A percentile compares a stretch with the other conserved stretches of the same genome.
These are phyloP conservation scores for Zoysia japonica DNA, from an alignment of 176 grass and related monocot species.

Conservation along the genomic window DNA sequence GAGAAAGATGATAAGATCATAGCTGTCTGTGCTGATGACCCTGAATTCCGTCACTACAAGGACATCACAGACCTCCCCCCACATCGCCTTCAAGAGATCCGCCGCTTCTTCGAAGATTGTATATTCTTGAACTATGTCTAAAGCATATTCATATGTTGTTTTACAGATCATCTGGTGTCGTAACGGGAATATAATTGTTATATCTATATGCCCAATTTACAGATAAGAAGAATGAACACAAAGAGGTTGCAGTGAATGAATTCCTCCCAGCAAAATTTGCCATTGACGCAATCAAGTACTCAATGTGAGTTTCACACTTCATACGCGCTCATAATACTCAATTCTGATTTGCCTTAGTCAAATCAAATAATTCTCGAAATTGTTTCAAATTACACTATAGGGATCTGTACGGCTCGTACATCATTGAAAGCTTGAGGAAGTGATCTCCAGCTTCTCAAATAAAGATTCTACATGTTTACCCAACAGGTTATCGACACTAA, in stretches of 20 bases:
- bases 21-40: conserved; percentile 99
- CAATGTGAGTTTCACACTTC: conserved; percentile 69
- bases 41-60: conserved; percentile 82
- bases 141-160: conserved; percentile 33
- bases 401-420: conserved; percentile 85
- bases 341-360: neutral
- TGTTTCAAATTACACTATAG: conserved; percentile 39
- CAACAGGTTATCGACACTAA: neutral
- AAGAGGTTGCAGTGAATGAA: conserved; percentile 94
- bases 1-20: conserved; percentile 99
- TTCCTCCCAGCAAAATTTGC: conserved; percentile 93
- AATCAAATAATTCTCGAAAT: neutral
- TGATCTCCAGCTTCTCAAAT: conserved; percentile 38
- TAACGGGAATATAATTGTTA: conserved; percentile 4
- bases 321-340: conserved; percentile 16
- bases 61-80: conserved; percentile 92
- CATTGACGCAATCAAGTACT: conserved; percentile 70
- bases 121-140: conserved; percentile 30
- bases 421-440: conserved; percentile 85
- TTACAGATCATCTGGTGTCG: neutral
- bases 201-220: conserved; percentile 9
- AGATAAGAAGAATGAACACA: conserved; percentile 99
- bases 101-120: conserved; percentile 99
- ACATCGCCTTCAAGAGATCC: conserved; percentile 92
- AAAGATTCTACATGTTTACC: conserved; percentile 13